These are phyloP conservation scores for Austroboletus rostrupii DNA, from an alignment of 1,284 basidiomycete genomes.

Conservation along the genomic window DNA sequence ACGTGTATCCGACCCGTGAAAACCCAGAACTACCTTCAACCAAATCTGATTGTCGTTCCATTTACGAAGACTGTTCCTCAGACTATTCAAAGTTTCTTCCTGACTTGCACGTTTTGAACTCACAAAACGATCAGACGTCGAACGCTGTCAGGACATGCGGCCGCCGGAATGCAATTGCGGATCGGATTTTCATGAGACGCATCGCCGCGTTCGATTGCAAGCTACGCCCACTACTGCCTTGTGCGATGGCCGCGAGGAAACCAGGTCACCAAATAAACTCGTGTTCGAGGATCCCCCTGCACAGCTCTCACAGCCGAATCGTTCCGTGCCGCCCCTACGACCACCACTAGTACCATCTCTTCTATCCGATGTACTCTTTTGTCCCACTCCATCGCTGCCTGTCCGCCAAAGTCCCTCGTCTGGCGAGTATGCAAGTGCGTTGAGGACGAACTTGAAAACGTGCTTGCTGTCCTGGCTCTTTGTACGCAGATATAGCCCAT, in stretches of 20 bases:
- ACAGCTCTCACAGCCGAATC: constrained; percentile 15
- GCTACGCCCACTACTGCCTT: constrained; percentile 29
- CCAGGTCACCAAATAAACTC: constrained; percentile 13
- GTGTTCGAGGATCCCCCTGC: constrained; percentile 20
- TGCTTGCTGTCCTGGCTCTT: constrained; percentile 21
- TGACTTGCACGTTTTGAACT: constrained; percentile 21
- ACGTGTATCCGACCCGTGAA: background rate
- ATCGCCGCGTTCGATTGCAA: constrained; percentile 26
- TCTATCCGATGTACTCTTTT: background rate
- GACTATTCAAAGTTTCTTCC: constrained; percentile 16
- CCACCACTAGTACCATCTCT: background rate
- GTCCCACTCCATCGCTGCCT: background rate
- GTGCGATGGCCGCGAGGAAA: constrained; percentile 22
- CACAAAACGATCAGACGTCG: background rate
- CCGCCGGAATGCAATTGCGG: constrained; percentile 6
- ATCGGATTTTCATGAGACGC: constrained; percentile 28
- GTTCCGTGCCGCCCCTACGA: constrained; percentile 12
- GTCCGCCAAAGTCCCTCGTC: constrained; percentile 9
- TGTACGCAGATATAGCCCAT: too few relatives aligned
- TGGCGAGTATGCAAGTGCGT: constrained; percentile 16
- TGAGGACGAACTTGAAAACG: constrained; percentile 30
- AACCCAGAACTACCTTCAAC: background rate
- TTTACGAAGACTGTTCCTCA: constrained; percentile 30
- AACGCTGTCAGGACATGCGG: constrained; percentile 6
- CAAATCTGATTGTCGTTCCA: constrained; percentile 19